phyloP scores from a whole-genome alignment of 2,329 filamentous ascomycete species.

The Cladosporium sp. region DNA sequence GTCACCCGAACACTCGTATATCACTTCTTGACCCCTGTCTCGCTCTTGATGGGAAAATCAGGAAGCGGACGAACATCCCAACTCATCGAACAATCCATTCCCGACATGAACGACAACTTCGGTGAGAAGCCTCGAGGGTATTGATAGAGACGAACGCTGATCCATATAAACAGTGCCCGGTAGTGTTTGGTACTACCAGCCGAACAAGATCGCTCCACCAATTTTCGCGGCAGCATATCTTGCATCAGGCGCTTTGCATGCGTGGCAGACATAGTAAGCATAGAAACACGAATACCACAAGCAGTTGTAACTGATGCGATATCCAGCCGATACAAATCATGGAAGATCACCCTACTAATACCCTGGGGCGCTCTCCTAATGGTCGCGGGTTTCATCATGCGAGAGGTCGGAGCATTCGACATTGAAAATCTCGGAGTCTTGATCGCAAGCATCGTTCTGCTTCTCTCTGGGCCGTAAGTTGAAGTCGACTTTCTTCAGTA shows the following conservation, averaged over 20 bases:
- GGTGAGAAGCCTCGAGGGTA: background rate
- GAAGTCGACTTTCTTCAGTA: too few relatives aligned
- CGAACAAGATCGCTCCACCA: constrained; percentile 52
- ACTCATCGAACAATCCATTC: background rate
- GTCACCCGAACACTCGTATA: background rate
- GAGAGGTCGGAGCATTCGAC: constrained; percentile 51
- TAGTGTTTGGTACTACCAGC: constrained; percentile 27
- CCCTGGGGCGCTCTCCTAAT: constrained; percentile 49
- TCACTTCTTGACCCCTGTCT: too few relatives aligned
- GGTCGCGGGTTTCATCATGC: constrained; percentile 51
- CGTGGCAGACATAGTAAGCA: constrained; percentile 13
- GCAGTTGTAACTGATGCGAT: background rate
- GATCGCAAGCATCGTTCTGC: constrained; percentile 39
- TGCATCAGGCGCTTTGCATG: constrained; percentile 2
- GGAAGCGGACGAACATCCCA: background rate
- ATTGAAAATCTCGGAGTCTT: constrained; percentile 40
- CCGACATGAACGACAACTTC: background rate
- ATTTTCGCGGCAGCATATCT: constrained; percentile 40
- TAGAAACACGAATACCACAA: background rate
- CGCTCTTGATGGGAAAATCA: too few relatives aligned
- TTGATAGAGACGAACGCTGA: background rate
- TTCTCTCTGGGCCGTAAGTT: constrained; percentile 42
- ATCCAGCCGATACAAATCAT: constrained; percentile 27
- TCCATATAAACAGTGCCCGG: background rate
- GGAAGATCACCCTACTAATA: constrained; percentile 52